These are phyloP conservation scores for Trichoderma sp. DNA, from an alignment of 2,329 filamentous ascomycete genomes.

Conservation along the genomic window DNA sequence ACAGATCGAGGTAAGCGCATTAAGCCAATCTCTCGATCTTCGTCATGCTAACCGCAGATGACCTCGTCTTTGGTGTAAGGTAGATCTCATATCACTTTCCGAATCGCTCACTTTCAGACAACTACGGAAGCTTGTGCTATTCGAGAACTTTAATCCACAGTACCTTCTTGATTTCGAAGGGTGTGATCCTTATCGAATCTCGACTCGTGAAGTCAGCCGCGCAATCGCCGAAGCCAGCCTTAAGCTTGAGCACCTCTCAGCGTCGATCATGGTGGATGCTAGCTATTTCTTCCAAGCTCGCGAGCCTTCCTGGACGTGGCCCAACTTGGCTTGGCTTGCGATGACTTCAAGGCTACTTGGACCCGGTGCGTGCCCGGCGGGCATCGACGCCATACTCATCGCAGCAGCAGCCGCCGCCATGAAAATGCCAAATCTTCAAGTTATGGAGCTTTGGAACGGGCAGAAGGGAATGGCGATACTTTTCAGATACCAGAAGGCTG, in stretches of 20 bases:
- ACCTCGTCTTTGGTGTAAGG: background rate
- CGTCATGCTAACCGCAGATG: background rate
- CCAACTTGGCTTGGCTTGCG: slow-evolving; percentile 28
- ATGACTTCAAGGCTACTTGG: slow-evolving; percentile 30
- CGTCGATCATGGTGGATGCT: background rate
- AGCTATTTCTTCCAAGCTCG: background rate
- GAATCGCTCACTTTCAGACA: background rate
- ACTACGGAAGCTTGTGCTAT: slow-evolving; percentile 4
- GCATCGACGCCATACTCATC: slow-evolving; percentile 26
- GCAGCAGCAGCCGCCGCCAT: slow-evolving; percentile 26
- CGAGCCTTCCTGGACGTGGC: slow-evolving; percentile 22
- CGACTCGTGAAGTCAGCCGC: background rate
- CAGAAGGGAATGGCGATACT: slow-evolving; percentile 23
- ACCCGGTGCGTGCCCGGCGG: slow-evolving; percentile 14
- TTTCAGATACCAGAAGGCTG: slow-evolving; percentile 24
- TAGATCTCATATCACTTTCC: background rate
- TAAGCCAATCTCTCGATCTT: background rate
- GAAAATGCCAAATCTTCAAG: slow-evolving; percentile 32
- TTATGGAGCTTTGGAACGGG: slow-evolving; percentile 36
- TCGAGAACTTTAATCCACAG: background rate
- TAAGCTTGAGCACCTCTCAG: background rate
- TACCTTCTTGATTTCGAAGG: background rate
- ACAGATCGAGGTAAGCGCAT: background rate
- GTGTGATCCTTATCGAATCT: background rate
- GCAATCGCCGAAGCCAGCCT: background rate